Evolutionary conservation across 331 rosid species (phyloP), one percentile per base, ranked within the genome.

Genomic region (Dryas integrifolia): DNA sequence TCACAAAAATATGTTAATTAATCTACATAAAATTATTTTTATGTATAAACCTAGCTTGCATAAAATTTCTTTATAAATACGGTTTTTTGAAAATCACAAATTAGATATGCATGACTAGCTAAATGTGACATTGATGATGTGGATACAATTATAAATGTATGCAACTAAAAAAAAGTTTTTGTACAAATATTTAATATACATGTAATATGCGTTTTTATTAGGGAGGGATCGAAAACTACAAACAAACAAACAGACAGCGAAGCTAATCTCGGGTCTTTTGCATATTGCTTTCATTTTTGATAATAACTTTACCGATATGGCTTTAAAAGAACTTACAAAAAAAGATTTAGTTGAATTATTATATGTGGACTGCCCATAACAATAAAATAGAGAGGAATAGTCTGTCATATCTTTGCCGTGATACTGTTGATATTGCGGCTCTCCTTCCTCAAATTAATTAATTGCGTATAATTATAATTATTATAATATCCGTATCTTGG

Each of bases 361-460:
- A 5, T 39, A 41, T 21, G 38, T 13, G 65, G 65, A 59, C 45
- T 38, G 46, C 39, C 30, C 12, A 13, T 1, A 38, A 7, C 11
- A 35, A 38, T 12, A 38, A 35, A 59, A 24, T 30, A 30, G 4
- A n/a, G 65, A 55, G 21, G 2, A 66, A 15, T 52, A 24, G 3
- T 48, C 4, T 62, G 24, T 56, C 76, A 45, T 52, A 38, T 70
- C 51, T 63, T 56, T 75, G 60, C 58, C 26, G 12, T 35, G 73
- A 73, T 69, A 78, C 82, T 78, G 73, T 78, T 18, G 49, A 26
- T 64, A 49, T 65, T 47, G 50, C 69, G 82, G 77, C 82, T 72
- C 49, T 58, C 39, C 70, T 43, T 63, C 44, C 9, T n/a, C n/a
- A 24, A 10, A 57, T 72, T 30, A 44, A 45, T 44, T 26, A 44